Conservation (phyloP, 805 yeast species). For the Lipomyces sp. region DNA sequence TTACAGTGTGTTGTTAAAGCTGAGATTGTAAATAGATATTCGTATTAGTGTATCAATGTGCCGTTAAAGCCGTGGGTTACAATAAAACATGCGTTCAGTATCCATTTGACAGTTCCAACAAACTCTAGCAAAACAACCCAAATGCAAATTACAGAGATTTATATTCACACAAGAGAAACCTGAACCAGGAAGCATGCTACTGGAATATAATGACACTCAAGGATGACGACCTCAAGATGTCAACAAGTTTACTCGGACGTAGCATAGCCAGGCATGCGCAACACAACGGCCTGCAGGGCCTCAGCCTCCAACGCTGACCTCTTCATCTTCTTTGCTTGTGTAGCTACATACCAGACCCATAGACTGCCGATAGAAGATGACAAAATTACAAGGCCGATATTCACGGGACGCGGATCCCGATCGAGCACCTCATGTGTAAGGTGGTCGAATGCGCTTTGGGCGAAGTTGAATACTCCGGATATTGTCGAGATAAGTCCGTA, state of each 20-base stretch:
- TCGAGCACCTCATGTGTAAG: slow-evolving; percentile 68
- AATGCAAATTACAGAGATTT: background rate
- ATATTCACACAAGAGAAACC: background rate
- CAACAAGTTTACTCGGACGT: background rate
- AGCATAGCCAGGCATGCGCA: slow-evolving; percentile 42
- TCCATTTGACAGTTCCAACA: background rate
- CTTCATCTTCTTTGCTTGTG: slow-evolving; percentile 51
- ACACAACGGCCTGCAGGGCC: slow-evolving; percentile 62
- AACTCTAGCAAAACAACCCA: background rate
- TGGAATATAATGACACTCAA: background rate
- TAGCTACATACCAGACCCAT: slow-evolving; percentile 47
- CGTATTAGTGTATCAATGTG: background rate
- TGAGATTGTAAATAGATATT: background rate
- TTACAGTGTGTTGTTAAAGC: background rate
- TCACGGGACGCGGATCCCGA: slow-evolving; percentile 82
- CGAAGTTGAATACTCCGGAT: slow-evolving; percentile 78
- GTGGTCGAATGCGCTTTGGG: slow-evolving; percentile 71
- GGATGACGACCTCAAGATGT: background rate
- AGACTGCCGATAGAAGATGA: slow-evolving; percentile 60
- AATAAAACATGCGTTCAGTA: background rate
- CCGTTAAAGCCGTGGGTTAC: background rate
- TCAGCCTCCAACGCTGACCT: slow-evolving; percentile 63
- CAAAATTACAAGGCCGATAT: slow-evolving; percentile 56
- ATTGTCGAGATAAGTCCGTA: slow-evolving; percentile 85
- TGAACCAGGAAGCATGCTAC: background rate